phyloP scores from a whole-genome alignment of 2,329 filamentous ascomycete genomes.

The Septoria petroselini region DNA sequence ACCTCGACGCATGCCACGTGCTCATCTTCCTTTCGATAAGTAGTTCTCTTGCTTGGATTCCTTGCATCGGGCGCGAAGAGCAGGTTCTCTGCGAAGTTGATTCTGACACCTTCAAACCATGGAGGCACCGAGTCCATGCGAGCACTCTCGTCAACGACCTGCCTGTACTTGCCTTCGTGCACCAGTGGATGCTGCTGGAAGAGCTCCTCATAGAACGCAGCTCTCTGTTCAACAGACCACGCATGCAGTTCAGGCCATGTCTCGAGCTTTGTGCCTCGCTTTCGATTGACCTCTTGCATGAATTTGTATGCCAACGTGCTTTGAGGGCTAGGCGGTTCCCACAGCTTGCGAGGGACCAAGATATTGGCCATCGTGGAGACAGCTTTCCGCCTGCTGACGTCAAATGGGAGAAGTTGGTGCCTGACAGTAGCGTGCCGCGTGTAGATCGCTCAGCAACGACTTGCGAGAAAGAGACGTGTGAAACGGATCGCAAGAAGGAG shows the following conservation, averaged over 20 bases:
- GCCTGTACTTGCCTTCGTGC: slow-evolving; percentile 53
- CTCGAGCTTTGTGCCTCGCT: slow-evolving; percentile 57
- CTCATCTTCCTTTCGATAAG: slow-evolving; percentile 63
- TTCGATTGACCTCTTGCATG: slow-evolving; percentile 62
- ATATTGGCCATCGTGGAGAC: slow-evolving; percentile 17
- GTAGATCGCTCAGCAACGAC: background rate
- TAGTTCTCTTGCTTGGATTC: slow-evolving; percentile 50
- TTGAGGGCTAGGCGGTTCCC: slow-evolving; percentile 42
- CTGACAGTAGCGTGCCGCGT: slow-evolving; percentile 8
- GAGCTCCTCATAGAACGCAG: slow-evolving; percentile 63
- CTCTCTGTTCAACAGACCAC: slow-evolving; percentile 62
- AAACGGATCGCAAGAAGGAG: background rate
- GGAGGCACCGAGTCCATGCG: slow-evolving; percentile 68
- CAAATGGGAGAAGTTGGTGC: slow-evolving; percentile 6
- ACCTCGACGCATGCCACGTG: slow-evolving; percentile 71
- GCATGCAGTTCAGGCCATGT: slow-evolving; percentile 67
- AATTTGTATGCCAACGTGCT: slow-evolving; percentile 64
- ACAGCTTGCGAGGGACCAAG: slow-evolving; percentile 44
- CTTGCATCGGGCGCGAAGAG: slow-evolving; percentile 56
- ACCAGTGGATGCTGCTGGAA: slow-evolving; percentile 62
- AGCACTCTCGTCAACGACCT: slow-evolving; percentile 64
- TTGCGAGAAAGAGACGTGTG: background rate
- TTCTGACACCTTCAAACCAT: slow-evolving; percentile 71
- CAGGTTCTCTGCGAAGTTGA: slow-evolving; percentile 80
- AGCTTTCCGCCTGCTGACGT: slow-evolving; percentile 3